Conservation (phyloP, 306 rosid genomes). For the Trifolium repens region DNA sequence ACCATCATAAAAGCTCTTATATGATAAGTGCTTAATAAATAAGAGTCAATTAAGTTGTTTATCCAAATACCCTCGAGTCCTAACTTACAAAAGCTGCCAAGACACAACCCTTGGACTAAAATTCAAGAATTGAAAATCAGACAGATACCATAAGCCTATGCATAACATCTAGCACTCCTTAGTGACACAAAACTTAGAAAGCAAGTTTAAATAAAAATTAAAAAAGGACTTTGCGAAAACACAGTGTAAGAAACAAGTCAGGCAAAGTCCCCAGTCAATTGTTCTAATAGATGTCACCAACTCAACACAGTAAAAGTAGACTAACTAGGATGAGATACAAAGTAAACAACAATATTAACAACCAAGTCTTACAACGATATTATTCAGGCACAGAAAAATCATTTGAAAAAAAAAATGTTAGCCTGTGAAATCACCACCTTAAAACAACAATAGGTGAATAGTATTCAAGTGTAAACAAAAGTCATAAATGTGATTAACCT, state of each 20-base stretch:
- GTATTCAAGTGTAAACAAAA: not conserved
- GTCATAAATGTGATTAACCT: constrained; percentile 11
- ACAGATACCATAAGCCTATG: not conserved
- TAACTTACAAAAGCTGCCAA: constrained; percentile 2
- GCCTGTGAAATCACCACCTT: not conserved
- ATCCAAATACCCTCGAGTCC: not conserved
- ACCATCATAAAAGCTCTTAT: not conserved
- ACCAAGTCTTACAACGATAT: not conserved
- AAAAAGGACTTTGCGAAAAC: not conserved
- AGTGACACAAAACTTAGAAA: not conserved
- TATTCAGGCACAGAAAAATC: constrained; percentile 9
- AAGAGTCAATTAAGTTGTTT: not conserved
- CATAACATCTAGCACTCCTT: not conserved
- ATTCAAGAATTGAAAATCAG: not conserved
- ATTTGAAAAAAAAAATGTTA: not conserved
- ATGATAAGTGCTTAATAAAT: not conserved
- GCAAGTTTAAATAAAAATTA: not conserved
- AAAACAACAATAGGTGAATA: constrained; percentile 21
- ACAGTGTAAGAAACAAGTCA: constrained; percentile 2
- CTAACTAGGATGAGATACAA: constrained; percentile 1
- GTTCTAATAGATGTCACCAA: not conserved
- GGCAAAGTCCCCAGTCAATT: not conserved
- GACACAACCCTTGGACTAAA: not conserved
- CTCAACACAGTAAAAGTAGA: not conserved
- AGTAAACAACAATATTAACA: constrained; percentile 1